Base-by-base conservation (phyloP, 192 early-diverging fungal genomes). In the Backusella psychrophila region DNA sequence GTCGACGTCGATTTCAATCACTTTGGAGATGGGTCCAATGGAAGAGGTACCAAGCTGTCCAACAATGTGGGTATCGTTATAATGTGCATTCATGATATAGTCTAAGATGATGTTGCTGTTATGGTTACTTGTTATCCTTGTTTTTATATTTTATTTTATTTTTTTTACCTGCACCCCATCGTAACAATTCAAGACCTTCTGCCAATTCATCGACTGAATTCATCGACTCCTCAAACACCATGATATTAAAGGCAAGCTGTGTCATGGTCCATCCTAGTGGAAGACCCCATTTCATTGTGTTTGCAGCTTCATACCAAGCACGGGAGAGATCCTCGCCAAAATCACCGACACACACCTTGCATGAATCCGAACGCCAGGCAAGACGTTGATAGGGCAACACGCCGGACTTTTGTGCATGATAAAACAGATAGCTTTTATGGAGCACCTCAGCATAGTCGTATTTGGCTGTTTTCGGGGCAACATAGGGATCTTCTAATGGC, bases 231-330 rank as follows among this genome's bases (percentile, higher is more conserved):
- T 73, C 79, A 76, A 80, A 88, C 41, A 79, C 72, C 33, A 77
- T 75, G 23, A 89, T 78, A 75, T 87, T 88, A 76, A 85, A 89
- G 11, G 82, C 85, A 52, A 88, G 72, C 59, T 86, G 84, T 19
- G 75, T 80, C 21, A 75, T 81, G 21, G 86, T 85, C 70, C 77
- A 88, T 8, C 73, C 86, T 17, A 86, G 74, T 1, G 87, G 87
- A 9, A 83, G 75, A 44, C 87, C 87, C 87, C 86, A 89, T 38
- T 89, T 89, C 87, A 89, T 88, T 6, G 87, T 88, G 72, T 89
- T 89, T 17, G 87, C 86, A 39, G 87, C 87, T 38, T 89, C 87
- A 73, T 89, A 89, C 86, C 86, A 89, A 26, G 79, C 87, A 63
- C 80, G 82, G 6, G 79, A 81, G 2, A 89, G 67, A 65, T 89